Conservation (phyloP, 495 filamentous ascomycete genomes). For the Xylaria grammica region DNA sequence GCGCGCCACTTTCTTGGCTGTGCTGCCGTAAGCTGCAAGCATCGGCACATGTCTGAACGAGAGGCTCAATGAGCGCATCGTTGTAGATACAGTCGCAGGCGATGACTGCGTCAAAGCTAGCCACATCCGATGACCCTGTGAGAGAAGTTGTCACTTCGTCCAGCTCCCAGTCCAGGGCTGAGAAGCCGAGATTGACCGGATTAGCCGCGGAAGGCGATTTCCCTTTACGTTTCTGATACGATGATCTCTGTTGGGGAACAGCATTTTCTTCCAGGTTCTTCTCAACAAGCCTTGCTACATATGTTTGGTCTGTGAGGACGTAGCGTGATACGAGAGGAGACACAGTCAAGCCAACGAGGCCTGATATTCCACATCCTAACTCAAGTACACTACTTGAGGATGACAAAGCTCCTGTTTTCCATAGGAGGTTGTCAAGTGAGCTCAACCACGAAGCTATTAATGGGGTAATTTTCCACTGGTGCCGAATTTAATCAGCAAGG, state of each 20-base stretch:
- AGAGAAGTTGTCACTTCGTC: slow-evolving; percentile 50
- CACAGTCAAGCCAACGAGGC: slow-evolving; percentile 70
- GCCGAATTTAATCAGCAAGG: slow-evolving; percentile 58
- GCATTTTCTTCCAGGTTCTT: slow-evolving; percentile 75
- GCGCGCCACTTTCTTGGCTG: background rate
- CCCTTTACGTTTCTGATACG: slow-evolving; percentile 30
- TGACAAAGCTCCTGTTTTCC: slow-evolving; percentile 59
- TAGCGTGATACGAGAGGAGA: slow-evolving; percentile 67
- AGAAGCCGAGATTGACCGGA: slow-evolving; percentile 48
- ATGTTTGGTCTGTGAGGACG: slow-evolving; percentile 86
- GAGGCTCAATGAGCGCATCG: slow-evolving; percentile 77
- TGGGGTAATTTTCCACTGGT: slow-evolving; percentile 85
- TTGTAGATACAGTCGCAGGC: slow-evolving; percentile 94
- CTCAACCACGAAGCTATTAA: slow-evolving; percentile 82
- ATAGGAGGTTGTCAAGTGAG: slow-evolving; percentile 67
- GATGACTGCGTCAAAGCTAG: slow-evolving; percentile 66
- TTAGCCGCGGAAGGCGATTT: slow-evolving; percentile 20
- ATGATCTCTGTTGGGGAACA: slow-evolving; percentile 1
- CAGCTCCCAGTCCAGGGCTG: slow-evolving; percentile 74
- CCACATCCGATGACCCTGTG: slow-evolving; percentile 30
- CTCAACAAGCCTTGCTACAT: slow-evolving; percentile 74
- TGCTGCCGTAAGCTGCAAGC: slow-evolving; percentile 64
- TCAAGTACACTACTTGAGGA: slow-evolving; percentile 69
- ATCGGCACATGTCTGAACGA: slow-evolving; percentile 85
- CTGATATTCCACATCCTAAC: slow-evolving; percentile 86